Evolutionary conservation across 2,329 filamentous ascomycete genomes (phyloP).

Genomic region (Claviceps sp.): DNA sequence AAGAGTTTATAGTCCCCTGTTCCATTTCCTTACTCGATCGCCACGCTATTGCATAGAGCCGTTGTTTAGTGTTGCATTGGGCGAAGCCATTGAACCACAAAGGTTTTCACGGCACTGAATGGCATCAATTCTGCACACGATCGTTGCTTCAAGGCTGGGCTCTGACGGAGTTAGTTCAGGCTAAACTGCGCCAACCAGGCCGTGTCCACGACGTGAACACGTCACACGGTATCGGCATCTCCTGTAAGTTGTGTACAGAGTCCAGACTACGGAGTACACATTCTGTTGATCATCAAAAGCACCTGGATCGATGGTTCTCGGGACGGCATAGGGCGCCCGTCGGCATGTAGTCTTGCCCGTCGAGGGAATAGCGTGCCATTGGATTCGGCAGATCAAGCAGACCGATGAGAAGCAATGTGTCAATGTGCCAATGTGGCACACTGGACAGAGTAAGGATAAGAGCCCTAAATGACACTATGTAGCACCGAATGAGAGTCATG

Average conservation of each 20-base stretch:
- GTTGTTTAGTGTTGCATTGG: constrained; percentile 42
- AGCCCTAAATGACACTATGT: neutral
- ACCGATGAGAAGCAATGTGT: constrained; percentile 43
- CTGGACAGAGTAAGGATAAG: constrained; percentile 29
- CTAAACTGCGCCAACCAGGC: constrained; percentile 33
- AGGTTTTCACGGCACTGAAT: constrained; percentile 54
- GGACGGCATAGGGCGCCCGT: constrained; percentile 26
- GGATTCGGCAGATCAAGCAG: constrained; percentile 30
- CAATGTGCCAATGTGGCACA: constrained; percentile 42
- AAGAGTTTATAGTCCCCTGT: constrained; percentile 48
- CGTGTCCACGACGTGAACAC: constrained; percentile 44
- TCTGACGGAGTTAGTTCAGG: constrained; percentile 39
- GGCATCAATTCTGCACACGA: constrained; percentile 53
- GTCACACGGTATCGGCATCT: no score
- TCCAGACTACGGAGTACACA: constrained; percentile 27
- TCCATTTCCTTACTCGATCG: constrained; percentile 54
- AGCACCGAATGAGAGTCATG: no score
- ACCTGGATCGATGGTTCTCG: constrained; percentile 36
- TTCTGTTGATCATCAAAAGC: constrained; percentile 34
- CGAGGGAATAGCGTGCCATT: constrained; percentile 29
- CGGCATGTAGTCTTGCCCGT: constrained; percentile 27
- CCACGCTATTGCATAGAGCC: constrained; percentile 58
- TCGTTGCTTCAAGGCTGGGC: constrained; percentile 43
- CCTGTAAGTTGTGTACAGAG: no score
- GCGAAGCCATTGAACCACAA: constrained; percentile 44